Conservation (phyloP, 2,329 filamentous ascomycete genomes). For the Diplocarpon mali region DNA sequence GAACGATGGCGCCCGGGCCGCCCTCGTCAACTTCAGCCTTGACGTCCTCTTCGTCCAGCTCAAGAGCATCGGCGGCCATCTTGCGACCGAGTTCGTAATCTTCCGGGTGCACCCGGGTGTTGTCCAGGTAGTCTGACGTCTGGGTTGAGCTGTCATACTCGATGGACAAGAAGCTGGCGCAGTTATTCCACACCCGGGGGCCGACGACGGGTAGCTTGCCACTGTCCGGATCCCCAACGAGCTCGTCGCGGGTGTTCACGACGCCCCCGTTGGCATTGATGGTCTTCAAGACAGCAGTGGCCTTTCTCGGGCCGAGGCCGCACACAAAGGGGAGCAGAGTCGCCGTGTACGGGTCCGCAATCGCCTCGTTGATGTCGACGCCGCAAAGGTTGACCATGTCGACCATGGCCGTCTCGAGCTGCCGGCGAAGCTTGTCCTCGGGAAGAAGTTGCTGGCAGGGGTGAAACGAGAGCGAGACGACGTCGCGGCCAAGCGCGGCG, state of each 20-base stretch:
- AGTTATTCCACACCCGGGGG: slow-evolving; percentile 90
- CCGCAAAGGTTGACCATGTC: slow-evolving; percentile 97
- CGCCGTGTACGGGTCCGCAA: slow-evolving; percentile 68
- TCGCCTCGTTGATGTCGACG: slow-evolving; percentile 88
- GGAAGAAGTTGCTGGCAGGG: slow-evolving; percentile 81
- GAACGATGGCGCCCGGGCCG: slow-evolving; percentile 79
- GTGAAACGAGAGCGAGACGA: slow-evolving; percentile 79
- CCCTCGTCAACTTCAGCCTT: slow-evolving; percentile 88
- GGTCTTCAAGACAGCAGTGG: slow-evolving; percentile 72
- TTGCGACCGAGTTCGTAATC: slow-evolving; percentile 97
- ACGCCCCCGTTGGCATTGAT: slow-evolving; percentile 85
- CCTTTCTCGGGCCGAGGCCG: slow-evolving; percentile 86
- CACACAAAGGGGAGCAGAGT: slow-evolving; percentile 85
- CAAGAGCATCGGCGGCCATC: slow-evolving; percentile 94
- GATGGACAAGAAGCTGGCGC: slow-evolving; percentile 88
- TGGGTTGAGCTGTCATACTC: slow-evolving; percentile 75
- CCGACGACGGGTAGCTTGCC: slow-evolving; percentile 72
- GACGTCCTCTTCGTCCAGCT: slow-evolving; percentile 95
- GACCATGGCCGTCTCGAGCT: slow-evolving; percentile 92
- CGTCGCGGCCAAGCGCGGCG: slow-evolving; percentile 79
- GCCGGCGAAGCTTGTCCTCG: slow-evolving; percentile 73
- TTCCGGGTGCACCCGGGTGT: slow-evolving; percentile 93
- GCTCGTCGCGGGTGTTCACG: slow-evolving; percentile 72
- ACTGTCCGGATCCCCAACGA: slow-evolving; percentile 78
- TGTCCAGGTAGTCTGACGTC: slow-evolving; percentile 84